Percentiles rank a stretch among this genome's conserved stretches.
Evolutionary conservation across 139 green algal species (phyloP).

Genomic region (Coelastrella sp.): DNA sequence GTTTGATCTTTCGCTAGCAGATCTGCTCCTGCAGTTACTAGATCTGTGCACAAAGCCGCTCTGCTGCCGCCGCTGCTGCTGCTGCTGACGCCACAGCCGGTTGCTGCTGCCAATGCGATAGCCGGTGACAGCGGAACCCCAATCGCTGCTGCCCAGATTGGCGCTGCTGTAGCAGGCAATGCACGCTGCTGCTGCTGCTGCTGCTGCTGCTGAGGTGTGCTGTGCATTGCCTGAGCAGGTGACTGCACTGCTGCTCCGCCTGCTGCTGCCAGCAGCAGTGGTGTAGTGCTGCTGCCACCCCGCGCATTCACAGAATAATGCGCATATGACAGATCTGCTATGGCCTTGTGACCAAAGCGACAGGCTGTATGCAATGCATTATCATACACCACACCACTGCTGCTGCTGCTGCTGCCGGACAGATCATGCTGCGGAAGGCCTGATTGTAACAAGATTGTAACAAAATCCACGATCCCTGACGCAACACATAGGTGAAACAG

Average conservation of each 20-base stretch:
- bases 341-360: constrained; percentile 8
- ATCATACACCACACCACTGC: neutral
- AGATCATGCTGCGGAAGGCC: too few species aligned
- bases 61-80: constrained; percentile 17
- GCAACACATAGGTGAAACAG: constrained; percentile 27
- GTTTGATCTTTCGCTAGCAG: neutral
- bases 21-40: neutral
- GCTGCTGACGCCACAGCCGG: constrained; percentile 24
- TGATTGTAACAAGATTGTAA: neutral
- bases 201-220: neutral
- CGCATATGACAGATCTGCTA: constrained; percentile 1
- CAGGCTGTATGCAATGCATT: constrained; percentile 39
- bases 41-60: neutral
- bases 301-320: neutral
- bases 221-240: neutral
- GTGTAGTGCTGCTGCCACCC: neutral
- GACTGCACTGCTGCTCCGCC: constrained; percentile 3
- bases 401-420: constrained; percentile 1
- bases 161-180: neutral
- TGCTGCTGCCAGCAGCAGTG: constrained; percentile 36
- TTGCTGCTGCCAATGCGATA: constrained; percentile 9
- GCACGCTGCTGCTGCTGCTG: constrained; percentile 32
- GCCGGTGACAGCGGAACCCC: neutral
- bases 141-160: neutral
- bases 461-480: neutral